Conservation (phyloP, 352 stramenopile species). For the Globisporangium nagaii region DNA sequence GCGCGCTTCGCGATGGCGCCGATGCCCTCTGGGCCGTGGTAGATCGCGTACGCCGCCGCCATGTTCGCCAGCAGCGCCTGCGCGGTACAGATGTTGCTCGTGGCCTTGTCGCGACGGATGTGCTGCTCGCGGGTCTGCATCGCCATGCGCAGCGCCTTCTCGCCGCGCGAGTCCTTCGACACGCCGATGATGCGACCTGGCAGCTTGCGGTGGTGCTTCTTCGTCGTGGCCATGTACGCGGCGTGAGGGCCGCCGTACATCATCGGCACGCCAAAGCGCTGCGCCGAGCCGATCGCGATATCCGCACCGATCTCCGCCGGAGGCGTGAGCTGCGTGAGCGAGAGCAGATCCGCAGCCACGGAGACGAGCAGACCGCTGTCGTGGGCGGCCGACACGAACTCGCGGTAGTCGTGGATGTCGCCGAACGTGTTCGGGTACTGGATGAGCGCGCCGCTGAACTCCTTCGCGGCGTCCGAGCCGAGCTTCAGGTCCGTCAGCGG, state of each 20-base stretch:
- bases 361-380: constrained; percentile 90
- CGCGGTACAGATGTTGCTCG: constrained; percentile 99
- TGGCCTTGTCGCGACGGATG: constrained; percentile 99
- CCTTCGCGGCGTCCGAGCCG: constrained; percentile 62
- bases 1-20: constrained; percentile 90
- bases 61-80: constrained; percentile 99
- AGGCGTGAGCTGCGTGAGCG: constrained; percentile 92
- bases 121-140: constrained; percentile 99
- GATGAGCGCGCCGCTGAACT: constrained; percentile 95
- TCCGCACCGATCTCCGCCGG: constrained; percentile 95
- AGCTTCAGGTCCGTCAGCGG: constrained; percentile 68
- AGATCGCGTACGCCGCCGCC: constrained; percentile 96
- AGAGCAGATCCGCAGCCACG: constrained; percentile 95
- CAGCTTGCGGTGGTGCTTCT: constrained; percentile 96
- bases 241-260: constrained; percentile 98
- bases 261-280: constrained; percentile 99
- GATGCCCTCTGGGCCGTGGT: constrained; percentile 97
- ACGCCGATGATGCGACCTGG: constrained; percentile 98
- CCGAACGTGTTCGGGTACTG: constrained; percentile 99
- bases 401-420: constrained; percentile 86
- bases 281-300: constrained; percentile 97
- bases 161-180: constrained; percentile 94
- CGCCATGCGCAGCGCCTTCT: constrained; percentile 96
- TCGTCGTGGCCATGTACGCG: constrained; percentile 95
- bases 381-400: constrained; percentile 88